Percentiles rank a stretch among this genome's conserved stretches.
phyloP scores from a whole-genome alignment of 2,329 filamentous ascomycete species.

The Sporothrix mexicana region DNA sequence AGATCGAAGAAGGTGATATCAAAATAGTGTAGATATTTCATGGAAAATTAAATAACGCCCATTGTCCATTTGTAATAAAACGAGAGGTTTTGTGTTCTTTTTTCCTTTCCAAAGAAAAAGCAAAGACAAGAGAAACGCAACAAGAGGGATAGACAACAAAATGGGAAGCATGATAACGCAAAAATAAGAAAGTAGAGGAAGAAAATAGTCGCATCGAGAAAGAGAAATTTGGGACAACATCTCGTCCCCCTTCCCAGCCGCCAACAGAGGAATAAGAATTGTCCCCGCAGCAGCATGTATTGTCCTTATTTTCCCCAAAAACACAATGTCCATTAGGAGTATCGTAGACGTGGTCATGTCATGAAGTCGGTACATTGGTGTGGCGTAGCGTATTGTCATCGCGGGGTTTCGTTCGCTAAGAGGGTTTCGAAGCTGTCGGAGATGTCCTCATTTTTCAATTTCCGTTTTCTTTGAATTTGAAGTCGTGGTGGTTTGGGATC shows the following conservation, averaged over 20 bases:
- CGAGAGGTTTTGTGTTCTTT: constrained; percentile 30
- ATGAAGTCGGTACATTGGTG: too few species aligned
- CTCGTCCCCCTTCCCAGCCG: neutral
- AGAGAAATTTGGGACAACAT: too few species aligned
- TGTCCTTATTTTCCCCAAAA: too few species aligned
- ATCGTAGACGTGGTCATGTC: too few species aligned
- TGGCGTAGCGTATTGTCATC: neutral
- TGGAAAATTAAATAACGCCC: constrained; percentile 30
- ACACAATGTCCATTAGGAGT: too few species aligned
- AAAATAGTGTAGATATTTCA: constrained; percentile 27
- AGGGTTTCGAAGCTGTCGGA: neutral
- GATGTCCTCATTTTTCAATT: neutral
- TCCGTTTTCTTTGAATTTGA: neutral
- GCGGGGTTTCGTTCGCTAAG: neutral
- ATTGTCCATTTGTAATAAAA: constrained; percentile 30
- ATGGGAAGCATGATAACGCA: neutral
- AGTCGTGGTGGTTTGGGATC: neutral
- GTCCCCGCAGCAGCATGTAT: neutral
- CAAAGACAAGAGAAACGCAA: constrained; percentile 36
- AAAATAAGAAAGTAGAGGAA: neutral
- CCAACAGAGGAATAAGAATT: neutral
- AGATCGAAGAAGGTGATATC: neutral
- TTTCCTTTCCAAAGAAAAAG: constrained; percentile 35
- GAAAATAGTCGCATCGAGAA: neutral
- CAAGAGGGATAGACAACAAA: constrained; percentile 72